These are phyloP conservation scores for Calocera cornea DNA, from an alignment of 768 basidiomycete species.

Conservation along the genomic window DNA sequence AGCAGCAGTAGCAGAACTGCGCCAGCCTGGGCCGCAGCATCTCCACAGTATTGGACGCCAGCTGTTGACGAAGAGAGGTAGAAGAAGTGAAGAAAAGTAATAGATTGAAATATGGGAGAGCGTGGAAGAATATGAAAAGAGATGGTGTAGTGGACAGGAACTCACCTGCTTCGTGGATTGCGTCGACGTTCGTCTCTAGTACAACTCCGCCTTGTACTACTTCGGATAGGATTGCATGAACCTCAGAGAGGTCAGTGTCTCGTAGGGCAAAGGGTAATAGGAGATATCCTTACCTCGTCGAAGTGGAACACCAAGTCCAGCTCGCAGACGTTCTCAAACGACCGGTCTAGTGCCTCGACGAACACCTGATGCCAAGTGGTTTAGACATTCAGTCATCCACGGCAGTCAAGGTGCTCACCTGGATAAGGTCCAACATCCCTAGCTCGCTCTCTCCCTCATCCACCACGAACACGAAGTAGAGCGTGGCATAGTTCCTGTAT, in stretches of 20 bases:
- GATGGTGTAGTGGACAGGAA: constrained; percentile 5
- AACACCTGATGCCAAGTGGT: constrained; percentile 51
- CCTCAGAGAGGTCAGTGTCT: constrained; percentile 33
- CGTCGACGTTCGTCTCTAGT: constrained; percentile 84
- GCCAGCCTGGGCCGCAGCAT: background rate
- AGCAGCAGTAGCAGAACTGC: background rate
- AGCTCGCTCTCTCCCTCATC: constrained; percentile 94
- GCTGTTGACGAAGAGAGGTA: background rate
- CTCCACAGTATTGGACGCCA: background rate
- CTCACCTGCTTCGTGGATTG: constrained; percentile 61
- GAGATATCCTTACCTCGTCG: constrained; percentile 56
- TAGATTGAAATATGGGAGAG: background rate
- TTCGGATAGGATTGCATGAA: constrained; percentile 89
- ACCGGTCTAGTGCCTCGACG: constrained; percentile 87
- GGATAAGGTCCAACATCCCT: constrained; percentile 89
- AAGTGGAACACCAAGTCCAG: constrained; percentile 97
- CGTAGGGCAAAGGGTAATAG: background rate
- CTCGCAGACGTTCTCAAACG: constrained; percentile 98
- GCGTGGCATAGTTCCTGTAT: constrained; percentile 88
- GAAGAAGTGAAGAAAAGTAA: background rate
- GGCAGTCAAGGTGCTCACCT: constrained; percentile 39
- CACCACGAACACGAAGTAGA: constrained; percentile 95
- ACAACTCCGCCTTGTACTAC: constrained; percentile 95
- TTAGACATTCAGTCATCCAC: background rate
- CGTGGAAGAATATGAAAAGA: background rate